Evolutionary conservation across 306 rosid species (phyloP).

Genomic region (Acacia acuminata): DNA sequence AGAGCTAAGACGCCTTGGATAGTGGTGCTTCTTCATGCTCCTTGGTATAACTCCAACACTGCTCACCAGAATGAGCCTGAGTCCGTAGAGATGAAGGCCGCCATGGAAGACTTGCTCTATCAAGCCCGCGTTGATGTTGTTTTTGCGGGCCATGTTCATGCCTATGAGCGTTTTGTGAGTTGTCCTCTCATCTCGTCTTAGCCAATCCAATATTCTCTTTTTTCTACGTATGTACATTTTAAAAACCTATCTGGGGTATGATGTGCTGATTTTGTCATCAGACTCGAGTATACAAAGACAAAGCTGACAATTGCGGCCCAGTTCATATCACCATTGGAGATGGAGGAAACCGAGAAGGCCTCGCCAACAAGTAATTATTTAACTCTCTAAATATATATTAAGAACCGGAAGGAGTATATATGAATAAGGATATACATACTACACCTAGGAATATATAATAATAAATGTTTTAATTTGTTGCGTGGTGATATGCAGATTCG

Average conservation of each 20-base stretch:
- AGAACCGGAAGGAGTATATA: too few relatives aligned
- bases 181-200: not conserved
- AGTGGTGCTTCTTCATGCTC: constrained; percentile 73
- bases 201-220: not conserved
- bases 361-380: constrained; percentile 54
- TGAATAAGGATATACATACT: not conserved
- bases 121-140: constrained; percentile 72
- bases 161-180: constrained; percentile 90
- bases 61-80: constrained; percentile 76
- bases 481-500: constrained; percentile 34
- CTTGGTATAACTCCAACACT: constrained; percentile 78
- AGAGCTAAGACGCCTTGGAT: constrained; percentile 71
- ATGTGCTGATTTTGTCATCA: constrained; percentile 37
- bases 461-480: not conserved
- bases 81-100: constrained; percentile 56
- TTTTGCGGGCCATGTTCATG: constrained; percentile 85
- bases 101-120: constrained; percentile 76
- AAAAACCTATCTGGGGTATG: not conserved
- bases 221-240: not conserved
- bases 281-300: constrained; percentile 70
- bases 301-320: constrained; percentile 61
- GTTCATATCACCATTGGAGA: constrained; percentile 83
- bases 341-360: constrained; percentile 97
- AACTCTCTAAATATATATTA: too few relatives aligned
- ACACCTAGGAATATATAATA: not conserved